phyloP scores from a whole-genome alignment of 352 stramenopile species.

The Pythium myriotylum region DNA sequence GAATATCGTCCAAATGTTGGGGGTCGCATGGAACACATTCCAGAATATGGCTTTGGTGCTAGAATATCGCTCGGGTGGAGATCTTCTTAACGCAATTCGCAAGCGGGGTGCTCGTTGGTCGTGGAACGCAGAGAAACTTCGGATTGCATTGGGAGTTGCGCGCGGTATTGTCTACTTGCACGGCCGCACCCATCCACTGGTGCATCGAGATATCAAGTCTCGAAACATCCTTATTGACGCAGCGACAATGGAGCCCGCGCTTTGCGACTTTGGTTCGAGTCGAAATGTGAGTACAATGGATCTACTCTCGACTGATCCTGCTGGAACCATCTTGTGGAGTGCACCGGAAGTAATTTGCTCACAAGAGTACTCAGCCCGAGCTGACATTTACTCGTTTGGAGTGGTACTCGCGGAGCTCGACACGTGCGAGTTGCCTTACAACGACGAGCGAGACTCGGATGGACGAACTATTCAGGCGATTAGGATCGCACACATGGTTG shows the following conservation, averaged over 20 bases:
- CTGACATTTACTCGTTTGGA: slow-evolving; percentile 63
- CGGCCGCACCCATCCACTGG: slow-evolving; percentile 33
- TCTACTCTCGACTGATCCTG: slow-evolving; percentile 26
- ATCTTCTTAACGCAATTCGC: slow-evolving; percentile 38
- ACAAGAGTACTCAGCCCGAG: slow-evolving; percentile 39
- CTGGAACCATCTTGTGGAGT: slow-evolving; percentile 43
- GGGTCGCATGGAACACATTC: slow-evolving; percentile 65
- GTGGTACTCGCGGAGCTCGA: slow-evolving; percentile 61
- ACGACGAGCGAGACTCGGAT: slow-evolving; percentile 19
- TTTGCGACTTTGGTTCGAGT: slow-evolving; percentile 54
- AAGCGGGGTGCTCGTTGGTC: slow-evolving; percentile 31
- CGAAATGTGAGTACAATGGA: slow-evolving; percentile 30
- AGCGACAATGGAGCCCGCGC: slow-evolving; percentile 38
- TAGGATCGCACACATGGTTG: slow-evolving; percentile 34
- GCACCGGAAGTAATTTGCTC: slow-evolving; percentile 52
- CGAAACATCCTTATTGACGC: slow-evolving; percentile 52
- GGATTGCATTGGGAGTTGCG: slow-evolving; percentile 47
- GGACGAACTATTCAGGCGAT: slow-evolving; percentile 21
- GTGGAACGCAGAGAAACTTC: slow-evolving; percentile 52
- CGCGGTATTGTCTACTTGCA: slow-evolving; percentile 56
- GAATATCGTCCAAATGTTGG: slow-evolving; percentile 58
- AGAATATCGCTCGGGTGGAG: slow-evolving; percentile 45
- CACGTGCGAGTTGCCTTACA: slow-evolving; percentile 44
- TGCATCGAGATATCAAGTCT: slow-evolving; percentile 61
- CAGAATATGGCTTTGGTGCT: slow-evolving; percentile 55